A percentile compares a stretch with the other conserved stretches of the same genome.
Conservation (phyloP, 75 land plant species). For the Pinus albicaulis region DNA sequence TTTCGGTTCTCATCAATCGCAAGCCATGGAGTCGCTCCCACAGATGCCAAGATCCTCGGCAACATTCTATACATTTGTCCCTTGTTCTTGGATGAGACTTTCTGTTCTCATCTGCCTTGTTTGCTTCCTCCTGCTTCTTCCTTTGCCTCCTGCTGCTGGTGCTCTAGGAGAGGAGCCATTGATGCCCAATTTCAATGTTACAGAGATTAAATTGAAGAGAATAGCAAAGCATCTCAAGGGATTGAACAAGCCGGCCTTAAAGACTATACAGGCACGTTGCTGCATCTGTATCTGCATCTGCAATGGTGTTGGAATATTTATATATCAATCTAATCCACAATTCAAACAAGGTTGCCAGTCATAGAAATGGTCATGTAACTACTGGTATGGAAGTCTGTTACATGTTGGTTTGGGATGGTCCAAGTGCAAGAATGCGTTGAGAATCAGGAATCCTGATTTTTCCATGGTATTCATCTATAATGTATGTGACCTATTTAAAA, state of each 20-base stretch:
- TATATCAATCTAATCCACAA: too few relatives aligned
- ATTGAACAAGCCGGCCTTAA: conserved; percentile 75
- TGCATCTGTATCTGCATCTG: not conserved
- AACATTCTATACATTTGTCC: conserved; percentile 5
- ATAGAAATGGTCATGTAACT: too few relatives aligned
- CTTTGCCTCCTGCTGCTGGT: not conserved
- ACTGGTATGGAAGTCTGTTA: too few relatives aligned
- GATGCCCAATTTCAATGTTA: not conserved
- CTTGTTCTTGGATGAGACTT: not conserved
- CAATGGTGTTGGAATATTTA: too few relatives aligned
- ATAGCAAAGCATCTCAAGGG: conserved; percentile 44
- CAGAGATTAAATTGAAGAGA: conserved; percentile 26
- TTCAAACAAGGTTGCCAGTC: too few relatives aligned
- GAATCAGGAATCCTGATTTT: too few relatives aligned
- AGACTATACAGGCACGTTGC: conserved; percentile 74
- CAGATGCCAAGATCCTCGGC: not conserved
- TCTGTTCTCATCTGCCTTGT: not conserved
- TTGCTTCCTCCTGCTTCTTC: not conserved
- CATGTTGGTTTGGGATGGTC: too few relatives aligned
- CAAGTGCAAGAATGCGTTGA: too few relatives aligned
- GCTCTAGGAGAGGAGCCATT: too few relatives aligned
- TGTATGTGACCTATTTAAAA: too few relatives aligned
- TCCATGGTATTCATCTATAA: too few relatives aligned
- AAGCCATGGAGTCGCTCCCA: not conserved
- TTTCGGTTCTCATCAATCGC: not conserved